These are phyloP conservation scores for Starmerella etchellsii DNA, from an alignment of 805 yeast genomes.

Conservation along the genomic window DNA sequence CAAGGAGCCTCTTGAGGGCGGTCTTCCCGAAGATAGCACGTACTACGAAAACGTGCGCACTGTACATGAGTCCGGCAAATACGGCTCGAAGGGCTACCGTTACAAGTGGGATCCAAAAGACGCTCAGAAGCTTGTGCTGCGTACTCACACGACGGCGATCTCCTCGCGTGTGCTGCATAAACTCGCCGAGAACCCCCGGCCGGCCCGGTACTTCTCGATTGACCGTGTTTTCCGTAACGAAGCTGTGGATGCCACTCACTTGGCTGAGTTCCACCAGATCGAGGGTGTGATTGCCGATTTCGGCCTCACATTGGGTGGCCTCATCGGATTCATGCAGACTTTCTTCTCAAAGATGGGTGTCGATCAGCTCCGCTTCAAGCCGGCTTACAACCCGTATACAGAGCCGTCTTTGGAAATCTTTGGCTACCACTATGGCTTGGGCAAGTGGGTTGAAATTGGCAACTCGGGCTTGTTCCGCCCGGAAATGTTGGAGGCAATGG, in stretches of 20 bases:
- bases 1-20: constrained; percentile 79
- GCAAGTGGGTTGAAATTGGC: constrained; percentile 98
- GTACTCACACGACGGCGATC: constrained; percentile 96
- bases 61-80: constrained; percentile 83
- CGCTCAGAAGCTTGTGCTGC: constrained; percentile 76
- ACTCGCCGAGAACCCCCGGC: constrained; percentile 74
- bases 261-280: constrained; percentile 98
- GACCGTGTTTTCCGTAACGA: constrained; percentile 99
- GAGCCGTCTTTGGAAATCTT: constrained; percentile 97
- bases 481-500: constrained; percentile 98
- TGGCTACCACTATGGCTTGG: constrained; percentile 89
- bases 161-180: constrained; percentile 78
- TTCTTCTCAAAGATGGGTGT: constrained; percentile 98
- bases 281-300: constrained; percentile 98
- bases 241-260: constrained; percentile 98
- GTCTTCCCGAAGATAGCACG: constrained; percentile 64
- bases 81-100: constrained; percentile 94
- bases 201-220: constrained; percentile 83
- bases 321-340: constrained; percentile 96
- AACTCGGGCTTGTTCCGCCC: constrained; percentile 99
- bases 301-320: constrained; percentile 84
- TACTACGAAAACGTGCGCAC: constrained; percentile 67
- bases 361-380: constrained; percentile 85
- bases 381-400: constrained; percentile 98
- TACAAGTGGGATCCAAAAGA: constrained; percentile 94